phyloP scores from a whole-genome alignment of 208 protist genomes.

The Trypanosomatidae sp. region DNA sequence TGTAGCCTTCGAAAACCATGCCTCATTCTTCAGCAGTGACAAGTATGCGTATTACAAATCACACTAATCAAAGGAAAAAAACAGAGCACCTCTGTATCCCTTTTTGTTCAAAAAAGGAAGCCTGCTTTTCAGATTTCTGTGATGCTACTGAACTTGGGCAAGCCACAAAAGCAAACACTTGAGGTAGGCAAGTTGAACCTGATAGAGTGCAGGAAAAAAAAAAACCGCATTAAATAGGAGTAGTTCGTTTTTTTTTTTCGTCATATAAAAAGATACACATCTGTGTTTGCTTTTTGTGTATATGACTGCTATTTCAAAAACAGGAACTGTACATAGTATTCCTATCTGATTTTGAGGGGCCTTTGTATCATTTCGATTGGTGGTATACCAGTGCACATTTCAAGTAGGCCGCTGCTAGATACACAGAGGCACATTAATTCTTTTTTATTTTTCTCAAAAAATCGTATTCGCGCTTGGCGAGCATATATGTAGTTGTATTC shows the following conservation, averaged over 20 bases:
- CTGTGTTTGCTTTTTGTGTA: neutral
- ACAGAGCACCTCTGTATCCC: neutral
- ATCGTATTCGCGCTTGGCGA: too few relatives aligned
- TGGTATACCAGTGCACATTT: neutral
- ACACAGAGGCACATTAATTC: neutral
- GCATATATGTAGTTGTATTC: neutral
- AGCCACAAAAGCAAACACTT: neutral
- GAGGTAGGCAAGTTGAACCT: neutral
- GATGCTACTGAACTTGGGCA: neutral
- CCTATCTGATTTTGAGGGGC: neutral
- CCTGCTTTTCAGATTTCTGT: neutral
- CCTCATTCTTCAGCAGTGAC: constrained; percentile 14
- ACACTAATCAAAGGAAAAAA: constrained; percentile 5
- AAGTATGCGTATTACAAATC: constrained; percentile 2
- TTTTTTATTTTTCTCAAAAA: neutral
- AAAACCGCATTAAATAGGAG: neutral
- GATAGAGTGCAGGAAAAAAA: neutral
- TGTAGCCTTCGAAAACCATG: constrained; percentile 70
- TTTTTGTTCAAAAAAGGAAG: neutral
- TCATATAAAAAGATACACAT: neutral
- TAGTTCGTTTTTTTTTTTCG: constrained; percentile 6
- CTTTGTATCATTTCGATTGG: too few relatives aligned
- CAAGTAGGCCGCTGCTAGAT: neutral
- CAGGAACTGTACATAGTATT: neutral
- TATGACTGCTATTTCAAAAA: neutral